A percentile compares a stretch with the other conserved stretches of the same genome.
phyloP scores from a whole-genome alignment of 345 rosid species.

The Populus nigra region DNA sequence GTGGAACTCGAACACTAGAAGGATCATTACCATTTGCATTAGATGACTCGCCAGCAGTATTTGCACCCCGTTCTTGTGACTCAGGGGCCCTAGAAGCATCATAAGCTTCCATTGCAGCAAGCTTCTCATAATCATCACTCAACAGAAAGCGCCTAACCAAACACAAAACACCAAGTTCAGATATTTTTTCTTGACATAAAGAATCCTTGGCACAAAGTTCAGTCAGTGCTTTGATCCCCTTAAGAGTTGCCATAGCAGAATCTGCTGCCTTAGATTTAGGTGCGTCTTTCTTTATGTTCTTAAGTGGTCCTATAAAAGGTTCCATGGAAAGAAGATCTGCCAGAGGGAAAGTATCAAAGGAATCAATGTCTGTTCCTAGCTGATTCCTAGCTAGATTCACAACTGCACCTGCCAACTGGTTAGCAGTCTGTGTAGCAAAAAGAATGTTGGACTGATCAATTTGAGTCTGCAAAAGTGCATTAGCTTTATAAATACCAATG shows the following conservation, averaged over 20 bases:
- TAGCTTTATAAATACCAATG: slow-evolving; percentile 10
- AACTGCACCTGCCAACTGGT: slow-evolving; percentile 74
- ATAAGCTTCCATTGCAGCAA: slow-evolving; percentile 86
- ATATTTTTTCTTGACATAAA: slow-evolving; percentile 59
- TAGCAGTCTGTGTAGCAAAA: slow-evolving; percentile 62
- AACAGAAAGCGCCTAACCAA: slow-evolving; percentile 79
- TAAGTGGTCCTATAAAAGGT: slow-evolving; percentile 66
- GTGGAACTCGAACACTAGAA: slow-evolving; percentile 76
- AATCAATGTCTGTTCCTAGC: slow-evolving; percentile 41
- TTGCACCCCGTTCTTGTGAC: slow-evolving; percentile 48
- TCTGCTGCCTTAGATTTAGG: slow-evolving; percentile 76
- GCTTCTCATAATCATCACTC: slow-evolving; percentile 87
- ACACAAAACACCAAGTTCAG: slow-evolving; percentile 69
- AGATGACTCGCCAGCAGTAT: slow-evolving; percentile 44
- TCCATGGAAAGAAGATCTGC: slow-evolving; percentile 84
- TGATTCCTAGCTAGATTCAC: slow-evolving; percentile 74
- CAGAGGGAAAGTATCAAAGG: slow-evolving; percentile 56
- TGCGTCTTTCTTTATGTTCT: slow-evolving; percentile 65
- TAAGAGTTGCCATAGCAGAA: slow-evolving; percentile 86
- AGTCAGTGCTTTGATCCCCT: slow-evolving; percentile 80
- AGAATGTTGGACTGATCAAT: slow-evolving; percentile 68
- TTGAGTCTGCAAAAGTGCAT: slow-evolving; percentile 54
- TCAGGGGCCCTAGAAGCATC: slow-evolving; percentile 78
- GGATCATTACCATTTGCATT: slow-evolving; percentile 39
- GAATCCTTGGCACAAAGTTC: slow-evolving; percentile 71